Base-by-base conservation (phyloP, 257 asterid genomes). In the Plectranthus barbatus region DNA sequence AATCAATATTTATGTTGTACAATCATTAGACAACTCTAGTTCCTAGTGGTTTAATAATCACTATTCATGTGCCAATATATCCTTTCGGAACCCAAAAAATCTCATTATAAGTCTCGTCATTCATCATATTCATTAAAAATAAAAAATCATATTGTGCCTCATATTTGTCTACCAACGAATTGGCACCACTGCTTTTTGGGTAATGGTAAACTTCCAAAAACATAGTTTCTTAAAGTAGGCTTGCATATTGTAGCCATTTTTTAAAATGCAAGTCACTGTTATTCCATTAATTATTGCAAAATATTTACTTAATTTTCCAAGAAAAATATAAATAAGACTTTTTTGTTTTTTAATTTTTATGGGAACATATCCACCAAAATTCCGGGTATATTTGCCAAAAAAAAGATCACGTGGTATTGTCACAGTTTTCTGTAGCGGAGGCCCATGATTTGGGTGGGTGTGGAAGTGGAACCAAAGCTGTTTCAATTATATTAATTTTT, bases 371-470 rank as follows among this genome's bases (percentile, higher is more conserved):
- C 73, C 55, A 59, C 73, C 67, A 68, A 39, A 68, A 34, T 71
- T 46, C 70, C 41, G 71, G 71, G 45, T 62, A 48, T 46, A 48
- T 60, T 69, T 60, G 31, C 31, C 39, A 73, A 56, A 67, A 56
- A 67, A 52, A 33, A 31, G 31, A 57, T 39, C 78, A 73, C 74
- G 74, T 48, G 74, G 47, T 39, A 36, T 57, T 68, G 75, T 66
- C 70, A 53, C 77, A 67, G 45, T 66, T 67, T 9, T 33, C 44
- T 41, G 59, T 54, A 39, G 50, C 21, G 6, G 15, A 40, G 68
- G 52, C 74, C 78, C 74, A 51, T 62, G 15, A 57, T 61, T 53
- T 54, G 58, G 70, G 69, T 61, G 60, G 56, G 29, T 14, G 41
- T 56, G 47, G 34, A 66, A 62, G 19, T 42, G 23, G n/a, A n/a